Base-by-base conservation (phyloP, 306 rosid genomes). In the Rubus parviflorus region DNA sequence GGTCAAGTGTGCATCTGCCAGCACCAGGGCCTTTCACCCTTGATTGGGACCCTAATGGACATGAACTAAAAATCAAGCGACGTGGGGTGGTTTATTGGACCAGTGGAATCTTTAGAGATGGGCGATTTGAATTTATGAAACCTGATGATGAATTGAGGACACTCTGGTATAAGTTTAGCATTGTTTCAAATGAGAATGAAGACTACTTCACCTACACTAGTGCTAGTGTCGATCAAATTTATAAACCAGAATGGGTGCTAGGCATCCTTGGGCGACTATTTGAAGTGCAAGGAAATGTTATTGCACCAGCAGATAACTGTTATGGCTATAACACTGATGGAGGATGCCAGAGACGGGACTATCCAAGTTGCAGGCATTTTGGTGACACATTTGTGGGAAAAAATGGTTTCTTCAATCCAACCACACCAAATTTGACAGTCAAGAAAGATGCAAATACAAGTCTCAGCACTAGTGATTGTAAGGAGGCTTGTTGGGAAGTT, bases 1-100 rank as follows among this genome's bases (percentile, higher is more conserved):
- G 51, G 23, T 1, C 71, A 4, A 22, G 40, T 14, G 0, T 0
- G 0, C 0, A 5, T 0, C 19, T 4, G 13, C 37, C 42, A 3
- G 6, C 17, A 15, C 4, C 75, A 0, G 83, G 88, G 43, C 11
- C 80, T 10, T 85, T 82, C 62, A 72, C 5, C 1, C 75, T 85
- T 61, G 82, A 75, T 40, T 85, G 88, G 83, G 83, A 85, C 3
- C 47, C 85, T 2, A 68, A 1, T 11, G 16, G 1, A 15, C 20
- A 0, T 5, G 48, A 75, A 30, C n/a, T 81, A 51, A 23, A 45
- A 51, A 49, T 81, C 7, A 40, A n/a, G 72, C 16, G 19, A 25
- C 12, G 10, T 0, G 80, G 42, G 60, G 41, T 58, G 46, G 23
- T 65, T 65, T 76, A 20, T 5, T 76, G 53, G 79, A 49, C 40